Evolutionary conservation across 495 filamentous ascomycete genomes (phyloP).

Genomic region (Neurospora sp.): DNA sequence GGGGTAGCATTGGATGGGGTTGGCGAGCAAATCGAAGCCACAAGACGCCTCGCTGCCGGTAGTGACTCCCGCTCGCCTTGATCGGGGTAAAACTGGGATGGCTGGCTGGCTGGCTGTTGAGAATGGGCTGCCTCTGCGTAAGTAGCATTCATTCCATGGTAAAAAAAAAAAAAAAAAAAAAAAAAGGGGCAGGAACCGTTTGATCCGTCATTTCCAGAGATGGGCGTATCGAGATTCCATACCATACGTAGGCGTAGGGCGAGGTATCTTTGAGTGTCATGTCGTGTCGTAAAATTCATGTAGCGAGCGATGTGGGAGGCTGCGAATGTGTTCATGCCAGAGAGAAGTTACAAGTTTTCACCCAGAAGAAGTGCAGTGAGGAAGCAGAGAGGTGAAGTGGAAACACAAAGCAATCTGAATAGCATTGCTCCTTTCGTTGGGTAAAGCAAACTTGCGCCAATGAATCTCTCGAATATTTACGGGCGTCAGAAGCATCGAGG

Average conservation of each 20-base stretch:
- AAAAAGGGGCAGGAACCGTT: background rate
- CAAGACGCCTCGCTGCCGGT: background rate
- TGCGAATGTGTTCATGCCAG: background rate
- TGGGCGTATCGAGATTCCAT: background rate
- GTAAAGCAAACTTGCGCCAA: background rate
- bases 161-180: no score
- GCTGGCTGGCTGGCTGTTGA: background rate
- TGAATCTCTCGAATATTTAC: background rate
- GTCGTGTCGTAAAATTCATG: background rate
- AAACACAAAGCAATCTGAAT: background rate
- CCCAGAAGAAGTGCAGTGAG: background rate
- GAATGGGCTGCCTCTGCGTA: background rate
- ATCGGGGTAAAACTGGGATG: background rate
- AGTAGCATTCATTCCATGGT: no score
- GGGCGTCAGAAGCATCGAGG: background rate
- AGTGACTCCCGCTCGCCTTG: background rate
- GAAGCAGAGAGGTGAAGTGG: background rate
- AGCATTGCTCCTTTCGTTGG: background rate
- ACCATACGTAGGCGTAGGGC: background rate
- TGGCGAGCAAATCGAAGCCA: background rate
- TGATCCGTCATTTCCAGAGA: background rate
- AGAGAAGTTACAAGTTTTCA: background rate
- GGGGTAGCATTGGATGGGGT: background rate
- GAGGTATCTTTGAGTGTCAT: background rate
- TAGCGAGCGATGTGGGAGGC: background rate